Evolutionary conservation across 164 flowering plant species (phyloP), one percentile per base, ranked within the genome.

Genomic region (Annona squamosa): DNA sequence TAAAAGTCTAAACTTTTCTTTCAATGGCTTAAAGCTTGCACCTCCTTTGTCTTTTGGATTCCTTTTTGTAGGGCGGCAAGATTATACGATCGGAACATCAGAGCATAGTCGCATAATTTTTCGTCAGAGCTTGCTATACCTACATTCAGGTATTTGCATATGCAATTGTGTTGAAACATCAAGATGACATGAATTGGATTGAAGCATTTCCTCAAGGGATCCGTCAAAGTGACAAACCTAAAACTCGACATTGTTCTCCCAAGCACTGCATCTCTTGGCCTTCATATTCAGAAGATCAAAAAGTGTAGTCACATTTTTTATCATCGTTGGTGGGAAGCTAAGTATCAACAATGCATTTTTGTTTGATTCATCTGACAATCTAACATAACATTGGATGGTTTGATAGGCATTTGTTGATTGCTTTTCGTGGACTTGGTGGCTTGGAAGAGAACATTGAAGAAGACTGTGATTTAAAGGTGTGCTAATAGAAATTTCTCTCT

Each of bases 351-450:
- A 10, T 9, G 3, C 13, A 52, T 52, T 9, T 12, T 9, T 9
- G 13, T 52, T 52, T 13, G 59, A 52, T 6, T 16, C 3, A 52
- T 52, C 1, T 52, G 59, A 9, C 13, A 52, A 52, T 16, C 13
- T 16, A 52, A 16, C 13, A 52, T 65, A 18, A 37, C 43, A 9
- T 2, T 66, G 68, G 12, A 44, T 66, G 45, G 43, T n/a, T 68
- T 68, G 70, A 12, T 73, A 93, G 97, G 84, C 99, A 95, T 79
- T 77, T 95, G 65, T 83, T 95, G 80, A 90, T 95, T 84, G 90
- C 99, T 68, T 95, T 95, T 82, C 98, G 99, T 80, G 99, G 99
- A 73, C 97, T 93, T 74, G 96, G 94, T 79, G 99, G 99, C 12
- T 80, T 95, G 77, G 99, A 95, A 81, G 96, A 95, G 84, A 80